Base-by-base conservation (phyloP, 176 grass and related monocot genomes). In the Zoysia pacifica region DNA sequence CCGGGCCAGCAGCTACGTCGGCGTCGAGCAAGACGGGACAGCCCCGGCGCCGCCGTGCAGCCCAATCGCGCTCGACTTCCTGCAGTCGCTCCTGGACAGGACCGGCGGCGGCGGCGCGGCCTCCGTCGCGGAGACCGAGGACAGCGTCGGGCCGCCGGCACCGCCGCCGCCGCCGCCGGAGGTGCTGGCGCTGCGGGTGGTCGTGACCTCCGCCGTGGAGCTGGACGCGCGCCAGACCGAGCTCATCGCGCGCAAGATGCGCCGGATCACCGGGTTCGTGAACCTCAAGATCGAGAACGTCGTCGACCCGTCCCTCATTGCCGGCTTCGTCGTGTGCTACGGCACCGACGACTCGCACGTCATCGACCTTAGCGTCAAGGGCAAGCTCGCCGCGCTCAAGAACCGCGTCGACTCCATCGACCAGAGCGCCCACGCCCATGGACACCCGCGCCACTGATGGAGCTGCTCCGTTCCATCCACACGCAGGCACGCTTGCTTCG, bases 351-450 rank as follows among this genome's bases (percentile, higher is more conserved):
- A 93, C 56, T 93, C 93, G 0, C 82, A 87, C 54, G 61, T 89
- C 75, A 99, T 99, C 74, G 96, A 99, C 69, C 90, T 99, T 40
- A 99, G 96, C 65, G 90, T 99, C 76, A 95, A 87, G 64, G 90
- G 79, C 45, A 76, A 93, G 48, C 88, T 99, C 53, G 84, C 93
- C 46, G 81, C 72, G 54, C 84, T 99, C 58, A 84, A 91, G 65
- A 91, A 79, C 64, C 92, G 91, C 38, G 81, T 87, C 16, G 93
- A 99, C 60, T 80, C 81, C 44, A 91, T 84, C 52, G 92, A 99
- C 72, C 86, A 70, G 86, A 88, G 44, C n/a, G 39, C 65, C 59
- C 68, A 62, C 77, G 58, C 53, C 45, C 81, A 73, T 45, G 75
- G 67, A 15, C 45, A 66, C 59, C 42, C 43, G 1, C 67, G 55